A percentile compares a stretch with the other conserved stretches of the same genome.
phyloP scores from a whole-genome alignment of 495 filamentous ascomycete genomes.

The Aspergillus coremiiformis region DNA sequence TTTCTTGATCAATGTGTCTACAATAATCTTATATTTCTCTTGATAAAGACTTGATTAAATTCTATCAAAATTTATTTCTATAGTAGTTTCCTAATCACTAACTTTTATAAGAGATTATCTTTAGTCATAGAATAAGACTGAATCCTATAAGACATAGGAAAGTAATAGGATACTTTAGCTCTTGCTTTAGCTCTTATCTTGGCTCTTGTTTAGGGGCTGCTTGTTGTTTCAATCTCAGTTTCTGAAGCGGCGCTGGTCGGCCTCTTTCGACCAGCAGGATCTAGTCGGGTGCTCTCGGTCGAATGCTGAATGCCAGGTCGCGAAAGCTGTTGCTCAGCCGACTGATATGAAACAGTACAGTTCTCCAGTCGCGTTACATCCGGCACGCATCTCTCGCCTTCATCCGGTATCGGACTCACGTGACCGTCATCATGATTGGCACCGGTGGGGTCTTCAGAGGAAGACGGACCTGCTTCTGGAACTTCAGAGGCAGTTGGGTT shows the following conservation, averaged over 20 bases:
- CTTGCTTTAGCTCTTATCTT: background rate
- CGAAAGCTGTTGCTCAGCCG: background rate
- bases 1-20: background rate
- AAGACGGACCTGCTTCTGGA: background rate
- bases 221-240: background rate
- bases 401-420: background rate
- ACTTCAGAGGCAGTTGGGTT: background rate
- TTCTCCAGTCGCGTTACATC: background rate
- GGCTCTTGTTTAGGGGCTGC: background rate
- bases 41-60: background rate
- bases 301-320: background rate
- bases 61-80: background rate
- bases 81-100: background rate
- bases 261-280: background rate
- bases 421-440: background rate
- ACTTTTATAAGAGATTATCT: background rate
- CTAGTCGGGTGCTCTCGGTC: background rate
- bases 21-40: background rate
- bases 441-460: background rate
- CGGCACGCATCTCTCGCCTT: background rate
- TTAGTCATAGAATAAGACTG: background rate
- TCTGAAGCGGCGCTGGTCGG: background rate
- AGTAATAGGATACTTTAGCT: background rate
- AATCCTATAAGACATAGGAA: background rate
- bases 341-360: background rate